Base-by-base conservation (phyloP, 176 grass and related monocot species). In the Luzula sylvatica region DNA sequence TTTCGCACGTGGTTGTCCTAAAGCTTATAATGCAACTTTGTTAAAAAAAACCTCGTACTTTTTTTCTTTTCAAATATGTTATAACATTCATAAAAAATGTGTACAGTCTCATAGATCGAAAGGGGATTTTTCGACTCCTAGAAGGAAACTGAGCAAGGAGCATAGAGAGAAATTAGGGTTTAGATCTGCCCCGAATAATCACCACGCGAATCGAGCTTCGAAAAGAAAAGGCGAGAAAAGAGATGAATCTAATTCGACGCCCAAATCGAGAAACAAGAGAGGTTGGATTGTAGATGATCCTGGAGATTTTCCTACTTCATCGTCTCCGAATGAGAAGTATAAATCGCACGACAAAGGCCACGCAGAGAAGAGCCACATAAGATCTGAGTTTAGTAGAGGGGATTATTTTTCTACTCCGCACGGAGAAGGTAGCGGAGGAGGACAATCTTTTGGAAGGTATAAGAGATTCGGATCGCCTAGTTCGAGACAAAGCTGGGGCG, bases 1-100 rank as follows among this genome's bases (percentile, higher is more conserved):
- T 46, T 83, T 98, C 1, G 81, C 86, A 25, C 78, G 78, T 14
- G 81, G 92, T 3, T 98, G 92, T 68, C 78, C 74, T 68, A 80
- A 86, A 46, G 60, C 28, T 42, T 46, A 30, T 11, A 69, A 78
- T 77, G 92, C 81, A 52, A 26, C 15, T 71, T 66, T 35, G 30
- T n/a, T 9, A 9, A 35, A 0, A 59, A 70, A 26, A 35, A 4
- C 30, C 30, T 35, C 9, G 30, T 35, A 35, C 30, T 35, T 35
- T 35, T n/a, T n/a, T 20, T 12, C 41, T 20, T 26, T 17, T 23
- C 2, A 45, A 44, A 7, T 55, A 18, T 46, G 42, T 42, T 69
- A 15, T 53, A 26, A 30, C 21, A 52, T 45, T 22, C 13, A 42
- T 61, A n/a, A n/a, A 50, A 43, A 3, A 23, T 35, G 58, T 70